Evolutionary conservation across 31 red algal species (phyloP), one percentile per base, ranked within the genome.

Genomic region (Endocladia muricata): DNA sequence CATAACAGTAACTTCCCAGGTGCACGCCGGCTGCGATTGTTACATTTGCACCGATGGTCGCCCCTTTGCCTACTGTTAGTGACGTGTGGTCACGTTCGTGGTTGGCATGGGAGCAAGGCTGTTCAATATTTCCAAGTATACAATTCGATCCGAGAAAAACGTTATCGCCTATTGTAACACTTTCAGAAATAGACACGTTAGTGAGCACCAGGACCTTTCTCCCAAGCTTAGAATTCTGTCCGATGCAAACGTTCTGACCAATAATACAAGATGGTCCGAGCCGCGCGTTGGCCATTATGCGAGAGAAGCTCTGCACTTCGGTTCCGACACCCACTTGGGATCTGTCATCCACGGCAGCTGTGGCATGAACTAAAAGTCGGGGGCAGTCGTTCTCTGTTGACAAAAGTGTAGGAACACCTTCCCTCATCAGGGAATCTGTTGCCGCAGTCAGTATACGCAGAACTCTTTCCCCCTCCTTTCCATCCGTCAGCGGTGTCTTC

Each of bases 161-260:
- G 30, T 90, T 72, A 43, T 87, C 87, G 2, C 66, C 86, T n/a
- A 96, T 73, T 8, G 21, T 31, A 19, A 91, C 86, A 2, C 25
- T 40, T 54, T 85, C 86, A 36, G 86, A 96, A 29, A 96, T 78
- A 2, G 86, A 86, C 3, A 96, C 93, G 36, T 90, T 90, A 57
- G 90, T 96, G 61, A 91, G 93, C 0, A 96, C 81, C 41, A 81
- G 78, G 55, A 80, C 73, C 48, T 88, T 81, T 38, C 74, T 71
- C 0, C 93, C 93, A 8, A 96, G 44, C 3, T 25, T 57, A 13
- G 81, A 64, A 7, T 68, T 54, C 1, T 70, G 68, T 1, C 68
- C 86, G 23, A 96, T 76, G 59, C 73, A 91, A 11, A 91, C 86
- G 61, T 90, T 90, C 76, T 96, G 93, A 19, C 93, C 93, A 60